phyloP scores from a whole-genome alignment of 192 early-diverging fungal genomes.

The Backusella tarrabulga region DNA sequence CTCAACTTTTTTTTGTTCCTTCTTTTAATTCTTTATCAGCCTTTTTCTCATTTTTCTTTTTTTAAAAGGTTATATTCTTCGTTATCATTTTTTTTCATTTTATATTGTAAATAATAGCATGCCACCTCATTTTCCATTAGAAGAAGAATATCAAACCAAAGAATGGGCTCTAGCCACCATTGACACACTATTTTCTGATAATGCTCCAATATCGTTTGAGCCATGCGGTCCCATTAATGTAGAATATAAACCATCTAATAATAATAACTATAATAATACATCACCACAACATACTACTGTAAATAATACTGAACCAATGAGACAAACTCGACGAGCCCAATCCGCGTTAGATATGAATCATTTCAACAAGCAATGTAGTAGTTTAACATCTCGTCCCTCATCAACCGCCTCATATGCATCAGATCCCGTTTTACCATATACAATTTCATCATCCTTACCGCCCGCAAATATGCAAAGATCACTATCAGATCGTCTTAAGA shows the following conservation, averaged over 20 bases:
- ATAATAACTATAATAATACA: background rate
- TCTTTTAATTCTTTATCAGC: background rate
- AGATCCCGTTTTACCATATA: background rate
- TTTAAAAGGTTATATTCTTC: background rate
- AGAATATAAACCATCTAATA: background rate
- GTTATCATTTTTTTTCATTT: background rate
- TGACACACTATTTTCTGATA: constrained; percentile 17
- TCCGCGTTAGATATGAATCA: background rate
- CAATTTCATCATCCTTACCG: background rate
- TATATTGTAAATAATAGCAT: constrained; percentile 7
- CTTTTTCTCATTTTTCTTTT: background rate
- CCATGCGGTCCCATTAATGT: background rate
- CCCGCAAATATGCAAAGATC: constrained; percentile 1
- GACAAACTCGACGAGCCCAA: background rate
- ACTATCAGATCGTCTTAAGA: constrained; percentile 4
- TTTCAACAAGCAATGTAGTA: background rate
- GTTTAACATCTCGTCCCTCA: background rate
- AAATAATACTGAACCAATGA: background rate
- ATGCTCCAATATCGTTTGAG: constrained; percentile 18
- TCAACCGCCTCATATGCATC: background rate
- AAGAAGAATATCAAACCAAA: constrained; percentile 15
- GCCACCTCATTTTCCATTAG: constrained; percentile 6
- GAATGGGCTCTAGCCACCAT: constrained; percentile 14
- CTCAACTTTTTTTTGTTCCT: background rate
- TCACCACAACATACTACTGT: background rate